Evolutionary conservation across 139 green algal genomes (phyloP), one percentile per base, ranked within the genome.

Genomic region (Diplosphaera chodatii): DNA sequence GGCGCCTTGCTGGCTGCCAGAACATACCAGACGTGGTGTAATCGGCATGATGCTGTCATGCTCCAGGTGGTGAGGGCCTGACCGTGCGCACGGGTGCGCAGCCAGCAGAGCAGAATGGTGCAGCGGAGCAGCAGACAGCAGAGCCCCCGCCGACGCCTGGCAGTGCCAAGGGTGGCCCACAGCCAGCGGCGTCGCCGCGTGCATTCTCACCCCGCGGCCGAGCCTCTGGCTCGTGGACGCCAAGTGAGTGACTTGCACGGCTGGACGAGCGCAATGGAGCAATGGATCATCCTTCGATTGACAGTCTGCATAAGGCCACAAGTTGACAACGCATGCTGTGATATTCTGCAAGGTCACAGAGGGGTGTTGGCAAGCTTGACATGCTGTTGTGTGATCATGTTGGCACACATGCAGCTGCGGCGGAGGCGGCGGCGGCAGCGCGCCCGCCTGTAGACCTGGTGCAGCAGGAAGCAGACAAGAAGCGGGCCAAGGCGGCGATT

Each of bases 401-500:
- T n/a, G n/a, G n/a, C n/a, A n/a, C n/a, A n/a, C n/a, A n/a, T n/a
- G 23, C 34, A 29, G 23, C 70, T 33, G 37, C 63, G 3, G 64
- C 68, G 16, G 34, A 65, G 28, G 41, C 32, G 18, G 40, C 40
- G 5, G 6, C 10, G 37, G 48, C 48, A 18, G 48, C 48, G 8
- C 48, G 48, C 13, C 41, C 33, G 30, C 28, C 34, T n/a, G 33
- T 72, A 21, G 68, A 72, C 15, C 40, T 59, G 48, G 48, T n/a
- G 48, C 48, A 59, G 48, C 48, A 59, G 48, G 48, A 59, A 65
- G 68, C 41, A 55, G n/a, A 72, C 63, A 48, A 59, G 29, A 23
- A 41, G 2, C 2, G 25, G 63, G 68, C 68, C 40, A 40, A 65
- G n/a, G 41, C 68, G 63, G 28, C 64, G 64, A 69, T 32, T 15